Conservation (phyloP, 352 stramenopile species). For the Lagenidium giganteum region DNA sequence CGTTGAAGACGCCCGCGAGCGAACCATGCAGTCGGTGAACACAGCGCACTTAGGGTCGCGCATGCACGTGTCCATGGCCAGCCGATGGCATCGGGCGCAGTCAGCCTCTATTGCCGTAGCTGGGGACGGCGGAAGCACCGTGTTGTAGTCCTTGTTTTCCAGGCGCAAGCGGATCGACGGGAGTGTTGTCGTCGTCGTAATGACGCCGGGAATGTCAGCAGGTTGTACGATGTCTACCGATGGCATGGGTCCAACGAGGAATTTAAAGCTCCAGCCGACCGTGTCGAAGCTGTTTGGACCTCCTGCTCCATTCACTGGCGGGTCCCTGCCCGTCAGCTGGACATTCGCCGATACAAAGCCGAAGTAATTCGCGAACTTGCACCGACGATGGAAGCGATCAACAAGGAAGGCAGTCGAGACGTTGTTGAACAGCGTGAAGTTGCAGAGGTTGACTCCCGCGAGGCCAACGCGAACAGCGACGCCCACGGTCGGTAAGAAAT, state of each 20-base stretch:
- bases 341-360: slow-evolving; percentile 24
- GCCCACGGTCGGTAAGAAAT: too few species aligned
- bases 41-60: slow-evolving; percentile 38
- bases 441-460: slow-evolving; percentile 32
- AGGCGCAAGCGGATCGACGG: slow-evolving; percentile 26
- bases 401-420: slow-evolving; percentile 19
- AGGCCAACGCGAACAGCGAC: background rate
- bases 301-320: slow-evolving; percentile 1
- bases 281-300: slow-evolving; percentile 6
- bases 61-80: slow-evolving; percentile 44
- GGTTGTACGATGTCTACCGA: slow-evolving; percentile 18
- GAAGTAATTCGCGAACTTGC: slow-evolving; percentile 41
- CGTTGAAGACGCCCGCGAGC: slow-evolving; percentile 8
- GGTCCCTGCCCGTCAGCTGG: slow-evolving; percentile 9
- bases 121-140: slow-evolving; percentile 14
- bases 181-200: slow-evolving; percentile 10
- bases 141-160: slow-evolving; percentile 21
- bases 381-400: slow-evolving; percentile 27
- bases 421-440: slow-evolving; percentile 25
- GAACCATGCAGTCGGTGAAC: slow-evolving; percentile 48
- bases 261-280: slow-evolving; percentile 40
- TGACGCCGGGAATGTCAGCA: background rate
- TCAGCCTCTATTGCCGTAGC: background rate
- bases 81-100: slow-evolving; percentile 20
- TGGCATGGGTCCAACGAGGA: slow-evolving; percentile 41